Evolutionary conservation across 305 asterid species (phyloP).

Genomic region (Fraxinus dipetala): DNA sequence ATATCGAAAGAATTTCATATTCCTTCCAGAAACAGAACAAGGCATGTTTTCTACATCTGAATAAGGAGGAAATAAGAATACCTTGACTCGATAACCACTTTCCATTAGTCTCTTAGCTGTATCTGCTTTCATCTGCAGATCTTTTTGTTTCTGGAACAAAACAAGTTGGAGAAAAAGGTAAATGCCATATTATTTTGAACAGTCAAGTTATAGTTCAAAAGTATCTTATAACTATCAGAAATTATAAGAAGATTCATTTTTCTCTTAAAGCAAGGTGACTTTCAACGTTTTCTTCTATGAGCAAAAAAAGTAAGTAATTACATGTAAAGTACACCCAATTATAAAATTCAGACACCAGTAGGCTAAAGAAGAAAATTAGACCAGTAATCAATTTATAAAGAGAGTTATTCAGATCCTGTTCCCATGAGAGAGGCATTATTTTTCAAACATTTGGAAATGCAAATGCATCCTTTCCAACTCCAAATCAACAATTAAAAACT

Average conservation of each 20-base stretch:
- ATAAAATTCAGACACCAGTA: constrained; percentile 3
- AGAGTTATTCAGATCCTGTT: not conserved
- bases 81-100: constrained; percentile 82
- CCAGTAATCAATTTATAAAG: not conserved
- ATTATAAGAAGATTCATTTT: not conserved
- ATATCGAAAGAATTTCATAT: not conserved
- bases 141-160: constrained; percentile 53
- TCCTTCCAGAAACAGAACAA: not conserved
- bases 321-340: not conserved
- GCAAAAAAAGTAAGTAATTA: not conserved
- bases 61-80: constrained; percentile 23
- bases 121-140: constrained; percentile 78
- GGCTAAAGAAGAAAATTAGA: not conserved
- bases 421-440: not conserved
- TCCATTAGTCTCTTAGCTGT: constrained; percentile 72
- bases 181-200: constrained; percentile 15
- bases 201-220: not conserved
- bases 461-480: not conserved
- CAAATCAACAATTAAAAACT: constrained; percentile 9
- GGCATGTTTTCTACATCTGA: constrained; percentile 10
- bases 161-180: constrained; percentile 23
- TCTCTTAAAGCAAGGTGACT: not conserved
- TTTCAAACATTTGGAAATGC: not conserved
- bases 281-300: not conserved
- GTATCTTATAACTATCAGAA: not conserved